phyloP scores from a whole-genome alignment of 306 rosid species.

The Lathyrus tuberosus region DNA sequence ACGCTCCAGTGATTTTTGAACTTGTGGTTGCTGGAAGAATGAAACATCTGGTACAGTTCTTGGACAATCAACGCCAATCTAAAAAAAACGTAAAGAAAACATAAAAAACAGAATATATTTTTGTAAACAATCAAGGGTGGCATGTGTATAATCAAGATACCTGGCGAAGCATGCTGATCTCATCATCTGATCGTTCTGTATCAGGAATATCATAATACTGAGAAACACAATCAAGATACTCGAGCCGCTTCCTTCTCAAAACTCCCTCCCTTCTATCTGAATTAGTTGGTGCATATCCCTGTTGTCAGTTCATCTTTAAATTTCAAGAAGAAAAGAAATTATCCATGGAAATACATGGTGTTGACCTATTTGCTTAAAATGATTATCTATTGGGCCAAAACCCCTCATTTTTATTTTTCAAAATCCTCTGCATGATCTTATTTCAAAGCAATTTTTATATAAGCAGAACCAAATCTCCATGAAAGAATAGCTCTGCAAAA shows the following conservation, averaged over 20 bases:
- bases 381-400: constrained; percentile 8
- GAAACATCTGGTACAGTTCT: constrained; percentile 93
- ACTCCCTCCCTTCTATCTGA: constrained; percentile 99
- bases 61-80: constrained; percentile 95
- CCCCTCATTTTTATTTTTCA: constrained; percentile 19
- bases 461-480: constrained; percentile 6
- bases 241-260: constrained; percentile 88
- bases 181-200: constrained; percentile 91
- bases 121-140: constrained; percentile 23
- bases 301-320: constrained; percentile 81
- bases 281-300: constrained; percentile 99
- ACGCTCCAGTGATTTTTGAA: constrained; percentile 93
- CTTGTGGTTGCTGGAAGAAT: constrained; percentile 84
- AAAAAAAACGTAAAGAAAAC: constrained; percentile 23
- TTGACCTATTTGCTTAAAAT: constrained; percentile 24
- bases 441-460: constrained; percentile 15
- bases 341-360: constrained; percentile 27
- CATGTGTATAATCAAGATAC: constrained; percentile 45
- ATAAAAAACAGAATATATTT: constrained; percentile 16
- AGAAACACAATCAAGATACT: constrained; percentile 89
- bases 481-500: constrained; percentile 18
- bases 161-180: constrained; percentile 98
- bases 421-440: neutral
- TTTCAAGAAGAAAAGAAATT: constrained; percentile 48
- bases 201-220: constrained; percentile 90